Conservation (phyloP, 2,329 filamentous ascomycete species). For the Cadophora luteo-olivacea region DNA sequence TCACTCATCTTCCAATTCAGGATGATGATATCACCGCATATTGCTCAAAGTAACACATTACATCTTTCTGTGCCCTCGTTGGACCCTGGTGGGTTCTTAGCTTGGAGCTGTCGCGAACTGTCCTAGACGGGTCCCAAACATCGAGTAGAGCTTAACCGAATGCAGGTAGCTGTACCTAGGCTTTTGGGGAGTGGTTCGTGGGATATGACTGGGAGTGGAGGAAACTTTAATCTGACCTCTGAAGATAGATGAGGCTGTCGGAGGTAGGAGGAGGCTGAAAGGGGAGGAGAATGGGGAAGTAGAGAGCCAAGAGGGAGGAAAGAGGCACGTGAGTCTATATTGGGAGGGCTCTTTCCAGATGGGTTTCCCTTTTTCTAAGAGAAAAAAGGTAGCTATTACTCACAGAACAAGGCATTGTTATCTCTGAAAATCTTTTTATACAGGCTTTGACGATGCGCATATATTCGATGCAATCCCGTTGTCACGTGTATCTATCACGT, state of each 20-base stretch:
- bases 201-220: not conserved
- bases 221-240: not conserved
- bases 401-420: too few relatives aligned
- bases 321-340: not conserved
- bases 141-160: not conserved
- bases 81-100: not conserved
- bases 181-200: not conserved
- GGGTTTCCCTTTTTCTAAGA: too few relatives aligned
- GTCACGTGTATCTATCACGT: too few relatives aligned
- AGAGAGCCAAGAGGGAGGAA: not conserved
- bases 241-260: not conserved
- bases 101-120: not conserved
- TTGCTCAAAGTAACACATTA: not conserved
- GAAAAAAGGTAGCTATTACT: too few relatives aligned
- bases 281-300: not conserved
- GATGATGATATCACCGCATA: not conserved
- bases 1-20: not conserved
- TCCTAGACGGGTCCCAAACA: not conserved
- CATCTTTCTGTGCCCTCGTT: not conserved
- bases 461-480: too few relatives aligned
- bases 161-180: not conserved
- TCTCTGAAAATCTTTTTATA: too few relatives aligned
- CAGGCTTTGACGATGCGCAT: too few relatives aligned
- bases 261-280: not conserved
- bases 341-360: too few relatives aligned